Evolutionary conservation across 2,329 filamentous ascomycete species (phyloP).

Genomic region (Fusarium bactridioides): DNA sequence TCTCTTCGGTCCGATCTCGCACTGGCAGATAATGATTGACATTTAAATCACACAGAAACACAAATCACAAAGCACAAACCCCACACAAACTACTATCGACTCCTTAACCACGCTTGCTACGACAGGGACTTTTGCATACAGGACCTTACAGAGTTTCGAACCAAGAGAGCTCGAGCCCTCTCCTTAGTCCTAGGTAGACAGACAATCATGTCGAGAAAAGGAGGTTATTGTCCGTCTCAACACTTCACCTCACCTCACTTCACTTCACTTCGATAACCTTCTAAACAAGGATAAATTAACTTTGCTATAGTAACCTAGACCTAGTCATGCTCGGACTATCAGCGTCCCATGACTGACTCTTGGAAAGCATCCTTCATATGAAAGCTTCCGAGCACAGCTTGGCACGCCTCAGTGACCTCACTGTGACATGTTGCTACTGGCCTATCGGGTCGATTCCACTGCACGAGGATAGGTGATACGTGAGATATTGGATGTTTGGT

Average conservation of each 20-base stretch:
- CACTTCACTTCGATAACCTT: neutral
- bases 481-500: neutral
- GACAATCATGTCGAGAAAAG: neutral
- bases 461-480: neutral
- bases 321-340: conserved; percentile 2
- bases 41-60: conserved; percentile 17
- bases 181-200: neutral
- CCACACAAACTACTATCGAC: conserved; percentile 12
- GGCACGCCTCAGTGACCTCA: neutral
- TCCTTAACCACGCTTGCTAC: neutral
- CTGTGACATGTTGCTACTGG: neutral
- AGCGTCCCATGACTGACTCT: conserved; percentile 2
- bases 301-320: neutral
- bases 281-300: conserved; percentile 1
- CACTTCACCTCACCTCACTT: neutral
- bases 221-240: neutral
- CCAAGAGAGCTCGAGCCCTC: neutral
- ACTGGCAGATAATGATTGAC: conserved; percentile 22
- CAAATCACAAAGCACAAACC: conserved; percentile 7
- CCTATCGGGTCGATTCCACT: conserved; percentile 19
- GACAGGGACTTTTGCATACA: neutral
- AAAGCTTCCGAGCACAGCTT: neutral
- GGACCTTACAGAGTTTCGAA: conserved; percentile 3
- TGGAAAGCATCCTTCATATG: neutral
- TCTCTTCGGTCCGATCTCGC: conserved; percentile 31